Evolutionary conservation across 2,329 filamentous ascomycete genomes (phyloP).

Genomic region (Ophiosphaerella korrae): DNA sequence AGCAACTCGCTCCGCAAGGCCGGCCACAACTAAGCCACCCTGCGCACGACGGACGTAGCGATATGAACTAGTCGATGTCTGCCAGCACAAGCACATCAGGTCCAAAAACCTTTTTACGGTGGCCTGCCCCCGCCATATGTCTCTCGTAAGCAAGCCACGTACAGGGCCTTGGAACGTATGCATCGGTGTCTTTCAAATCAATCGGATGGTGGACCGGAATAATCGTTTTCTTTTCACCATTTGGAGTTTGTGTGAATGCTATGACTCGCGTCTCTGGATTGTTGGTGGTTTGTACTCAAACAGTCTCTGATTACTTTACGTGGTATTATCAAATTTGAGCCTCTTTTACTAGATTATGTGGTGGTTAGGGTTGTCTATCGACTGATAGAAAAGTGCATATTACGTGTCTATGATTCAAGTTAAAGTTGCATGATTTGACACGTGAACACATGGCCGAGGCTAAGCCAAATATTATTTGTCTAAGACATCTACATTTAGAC

Average conservation of each 20-base stretch:
- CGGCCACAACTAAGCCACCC: conserved; percentile 51
- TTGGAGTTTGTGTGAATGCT: conserved; percentile 45
- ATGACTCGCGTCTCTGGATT: conserved; percentile 43
- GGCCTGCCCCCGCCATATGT: conserved; percentile 19
- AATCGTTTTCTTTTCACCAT: conserved; percentile 39
- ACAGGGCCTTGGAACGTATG: conserved; percentile 39
- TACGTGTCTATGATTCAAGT: neutral
- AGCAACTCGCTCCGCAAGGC: conserved; percentile 61
- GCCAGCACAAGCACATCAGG: conserved; percentile 29
- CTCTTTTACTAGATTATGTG: conserved; percentile 32
- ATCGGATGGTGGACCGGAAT: conserved; percentile 44
- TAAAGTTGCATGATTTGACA: neutral
- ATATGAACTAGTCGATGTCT: conserved; percentile 35
- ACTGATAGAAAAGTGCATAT: no score
- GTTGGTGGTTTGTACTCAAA: conserved; percentile 38
- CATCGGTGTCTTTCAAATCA: conserved; percentile 41
- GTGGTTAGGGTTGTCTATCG: neutral
- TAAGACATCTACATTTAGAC: neutral
- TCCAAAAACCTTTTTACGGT: conserved; percentile 28
- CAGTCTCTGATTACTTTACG: conserved; percentile 45
- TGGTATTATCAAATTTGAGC: conserved; percentile 48
- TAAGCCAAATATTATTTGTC: neutral
- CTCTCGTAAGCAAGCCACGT: conserved; percentile 22
- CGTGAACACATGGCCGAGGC: neutral
- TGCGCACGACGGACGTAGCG: conserved; percentile 26